Percentiles rank a stretch among this genome's conserved stretches.
Evolutionary conservation across 2,329 filamentous ascomycete genomes (phyloP).

Genomic region (Epichloe elymi): DNA sequence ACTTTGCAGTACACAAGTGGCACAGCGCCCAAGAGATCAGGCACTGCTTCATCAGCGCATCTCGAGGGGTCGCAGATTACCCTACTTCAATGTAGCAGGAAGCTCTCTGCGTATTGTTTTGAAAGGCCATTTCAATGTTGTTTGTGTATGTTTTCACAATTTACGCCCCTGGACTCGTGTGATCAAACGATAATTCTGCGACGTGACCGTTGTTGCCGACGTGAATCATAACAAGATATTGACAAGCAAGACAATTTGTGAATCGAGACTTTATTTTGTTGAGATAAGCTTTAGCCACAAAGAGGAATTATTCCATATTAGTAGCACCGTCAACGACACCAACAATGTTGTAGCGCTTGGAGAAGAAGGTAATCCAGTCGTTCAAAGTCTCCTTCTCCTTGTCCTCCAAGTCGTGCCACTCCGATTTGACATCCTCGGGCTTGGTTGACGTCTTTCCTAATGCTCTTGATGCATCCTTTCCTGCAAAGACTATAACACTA

Average conservation of each 20-base stretch:
- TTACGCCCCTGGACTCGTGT: too few relatives aligned
- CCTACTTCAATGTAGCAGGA: too few relatives aligned
- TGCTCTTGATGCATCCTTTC: constrained; percentile 89
- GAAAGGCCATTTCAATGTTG: too few relatives aligned
- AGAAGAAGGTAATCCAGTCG: constrained; percentile 95
- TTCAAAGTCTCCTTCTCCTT: constrained; percentile 75
- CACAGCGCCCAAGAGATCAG: neutral
- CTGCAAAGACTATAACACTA: constrained; percentile 63
- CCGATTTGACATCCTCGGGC: constrained; percentile 63
- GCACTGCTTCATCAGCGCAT: neutral
- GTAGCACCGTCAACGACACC: constrained; percentile 51
- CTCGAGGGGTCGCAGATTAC: neutral
- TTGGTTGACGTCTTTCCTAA: constrained; percentile 80
- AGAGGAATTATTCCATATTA: constrained; percentile 30
- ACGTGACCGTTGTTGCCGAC: too few relatives aligned
- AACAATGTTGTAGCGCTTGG: constrained; percentile 88
- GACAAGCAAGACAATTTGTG: neutral
- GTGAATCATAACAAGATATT: neutral
- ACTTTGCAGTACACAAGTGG: too few relatives aligned
- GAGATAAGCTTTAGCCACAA: neutral
- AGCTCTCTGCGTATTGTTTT: too few relatives aligned
- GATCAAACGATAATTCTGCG: too few relatives aligned
- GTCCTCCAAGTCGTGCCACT: constrained; percentile 73
- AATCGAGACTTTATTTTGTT: neutral
- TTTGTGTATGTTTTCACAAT: too few relatives aligned